Evolutionary conservation across 2,329 filamentous ascomycete genomes (phyloP).

Genomic region (Aspergillus thermomutatus): DNA sequence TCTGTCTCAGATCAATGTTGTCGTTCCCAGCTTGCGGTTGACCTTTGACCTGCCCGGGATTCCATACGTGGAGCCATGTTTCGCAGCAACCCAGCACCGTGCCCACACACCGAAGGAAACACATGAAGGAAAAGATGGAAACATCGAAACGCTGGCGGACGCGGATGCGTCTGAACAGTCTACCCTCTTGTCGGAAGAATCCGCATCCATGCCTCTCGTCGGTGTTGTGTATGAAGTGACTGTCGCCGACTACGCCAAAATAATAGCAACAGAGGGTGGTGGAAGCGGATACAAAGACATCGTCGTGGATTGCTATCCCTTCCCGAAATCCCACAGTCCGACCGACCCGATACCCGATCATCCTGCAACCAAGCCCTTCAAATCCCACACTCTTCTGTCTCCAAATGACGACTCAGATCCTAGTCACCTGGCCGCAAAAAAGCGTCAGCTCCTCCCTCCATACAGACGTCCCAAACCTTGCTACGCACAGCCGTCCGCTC

Average conservation of each 20-base stretch:
- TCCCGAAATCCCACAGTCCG: slow-evolving; percentile 52
- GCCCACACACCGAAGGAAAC: slow-evolving; percentile 30
- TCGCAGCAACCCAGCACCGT: slow-evolving; percentile 72
- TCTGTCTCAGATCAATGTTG: slow-evolving; percentile 74
- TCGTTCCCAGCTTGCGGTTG: slow-evolving; percentile 72
- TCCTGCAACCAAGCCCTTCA: slow-evolving; percentile 65
- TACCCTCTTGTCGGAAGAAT: slow-evolving; percentile 22
- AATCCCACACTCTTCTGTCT: slow-evolving; percentile 80
- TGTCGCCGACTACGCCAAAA: slow-evolving; percentile 72
- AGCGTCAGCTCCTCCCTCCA: background rate
- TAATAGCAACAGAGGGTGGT: slow-evolving; percentile 87
- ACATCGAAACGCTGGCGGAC: slow-evolving; percentile 1
- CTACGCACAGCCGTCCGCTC: slow-evolving; percentile 77
- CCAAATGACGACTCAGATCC: slow-evolving; percentile 40
- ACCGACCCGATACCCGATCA: slow-evolving; percentile 59
- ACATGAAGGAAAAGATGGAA: slow-evolving; percentile 9
- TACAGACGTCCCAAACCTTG: slow-evolving; percentile 57
- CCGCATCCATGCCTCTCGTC: slow-evolving; percentile 67
- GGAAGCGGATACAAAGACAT: slow-evolving; percentile 83
- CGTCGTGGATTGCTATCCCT: slow-evolving; percentile 69
- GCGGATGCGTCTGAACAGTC: slow-evolving; percentile 31
- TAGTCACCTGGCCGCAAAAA: background rate
- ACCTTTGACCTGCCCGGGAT: slow-evolving; percentile 83
- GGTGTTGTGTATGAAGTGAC: slow-evolving; percentile 97
- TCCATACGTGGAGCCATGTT: slow-evolving; percentile 86